These are phyloP conservation scores for Aureobasidium sp. DNA, from an alignment of 2,329 filamentous ascomycete species.

Conservation along the genomic window DNA sequence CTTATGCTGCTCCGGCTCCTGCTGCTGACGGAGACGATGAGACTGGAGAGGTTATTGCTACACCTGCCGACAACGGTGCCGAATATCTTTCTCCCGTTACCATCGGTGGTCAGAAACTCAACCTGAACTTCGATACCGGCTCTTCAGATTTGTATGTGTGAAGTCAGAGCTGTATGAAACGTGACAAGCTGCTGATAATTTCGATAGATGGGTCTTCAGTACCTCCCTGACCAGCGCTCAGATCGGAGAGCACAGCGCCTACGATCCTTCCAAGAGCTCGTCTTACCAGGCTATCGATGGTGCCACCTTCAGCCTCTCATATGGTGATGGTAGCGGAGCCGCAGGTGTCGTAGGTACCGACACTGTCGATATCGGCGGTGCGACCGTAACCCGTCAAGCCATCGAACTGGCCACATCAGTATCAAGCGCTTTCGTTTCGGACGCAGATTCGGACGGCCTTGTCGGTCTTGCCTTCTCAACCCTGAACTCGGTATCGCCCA, in stretches of 20 bases:
- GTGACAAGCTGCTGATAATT: not conserved
- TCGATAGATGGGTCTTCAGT: slow-evolving; percentile 59
- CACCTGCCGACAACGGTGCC: slow-evolving; percentile 55
- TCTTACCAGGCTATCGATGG: slow-evolving; percentile 43
- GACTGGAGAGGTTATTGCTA: slow-evolving; percentile 53
- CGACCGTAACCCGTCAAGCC: slow-evolving; percentile 52
- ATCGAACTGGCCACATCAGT: slow-evolving; percentile 57
- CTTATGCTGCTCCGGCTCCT: not conserved
- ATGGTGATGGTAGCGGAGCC: slow-evolving; percentile 59
- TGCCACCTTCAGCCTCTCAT: slow-evolving; percentile 54
- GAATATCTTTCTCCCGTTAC: slow-evolving; percentile 62
- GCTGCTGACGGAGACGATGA: slow-evolving; percentile 14
- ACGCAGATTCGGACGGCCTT: slow-evolving; percentile 57
- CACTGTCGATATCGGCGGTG: slow-evolving; percentile 58
- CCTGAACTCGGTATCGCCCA: slow-evolving; percentile 57
- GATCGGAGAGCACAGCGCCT: slow-evolving; percentile 47
- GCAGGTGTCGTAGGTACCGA: slow-evolving; percentile 60
- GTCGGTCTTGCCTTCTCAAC: slow-evolving; percentile 59
- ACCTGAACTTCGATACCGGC: slow-evolving; percentile 68
- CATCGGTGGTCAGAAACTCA: slow-evolving; percentile 61
- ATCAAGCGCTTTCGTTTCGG: slow-evolving; percentile 48
- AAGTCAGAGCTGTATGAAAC: not conserved
- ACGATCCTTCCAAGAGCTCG: slow-evolving; percentile 43
- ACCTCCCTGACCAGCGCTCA: slow-evolving; percentile 42
- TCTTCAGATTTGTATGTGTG: slow-evolving; percentile 58